These are phyloP conservation scores for Epichloe uncinata DNA, from an alignment of 2,329 filamentous ascomycete genomes.

Conservation along the genomic window DNA sequence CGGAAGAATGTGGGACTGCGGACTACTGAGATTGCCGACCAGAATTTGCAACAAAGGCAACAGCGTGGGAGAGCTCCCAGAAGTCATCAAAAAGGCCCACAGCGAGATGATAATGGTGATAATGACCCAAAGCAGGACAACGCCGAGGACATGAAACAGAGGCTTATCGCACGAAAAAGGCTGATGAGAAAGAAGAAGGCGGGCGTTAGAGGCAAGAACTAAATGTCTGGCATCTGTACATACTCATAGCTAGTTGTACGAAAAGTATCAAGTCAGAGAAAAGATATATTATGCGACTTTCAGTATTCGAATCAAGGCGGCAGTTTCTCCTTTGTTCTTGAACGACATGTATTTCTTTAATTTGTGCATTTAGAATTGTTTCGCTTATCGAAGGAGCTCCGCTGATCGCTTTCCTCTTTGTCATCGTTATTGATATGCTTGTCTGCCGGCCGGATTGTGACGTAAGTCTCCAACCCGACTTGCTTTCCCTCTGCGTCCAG, in stretches of 20 bases:
- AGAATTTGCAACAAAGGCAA: neutral
- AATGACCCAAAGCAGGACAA: slow-evolving; percentile 21
- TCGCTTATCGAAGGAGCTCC: neutral
- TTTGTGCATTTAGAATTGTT: slow-evolving; percentile 16
- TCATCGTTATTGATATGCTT: slow-evolving; percentile 8
- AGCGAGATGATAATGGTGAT: slow-evolving; percentile 12
- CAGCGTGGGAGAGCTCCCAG: neutral
- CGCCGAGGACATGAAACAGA: slow-evolving; percentile 40
- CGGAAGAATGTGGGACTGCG: slow-evolving; percentile 18
- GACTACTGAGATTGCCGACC: neutral
- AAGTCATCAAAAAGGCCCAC: slow-evolving; percentile 10
- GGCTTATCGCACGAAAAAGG: slow-evolving; percentile 76
- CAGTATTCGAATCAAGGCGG: neutral
- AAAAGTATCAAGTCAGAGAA: neutral
- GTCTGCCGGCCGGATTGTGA: slow-evolving; percentile 18
- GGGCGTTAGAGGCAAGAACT: slow-evolving; percentile 16
- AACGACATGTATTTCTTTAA: slow-evolving; percentile 13
- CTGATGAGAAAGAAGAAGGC: slow-evolving; percentile 60
- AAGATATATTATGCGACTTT: neutral
- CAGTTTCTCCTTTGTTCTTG: no score
- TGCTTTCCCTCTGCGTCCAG: slow-evolving; percentile 29
- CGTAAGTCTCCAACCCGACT: slow-evolving; percentile 24
- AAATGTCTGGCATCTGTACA: neutral
- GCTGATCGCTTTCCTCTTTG: slow-evolving; percentile 4
- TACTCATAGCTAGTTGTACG: neutral